Conservation (phyloP, 2,329 filamentous ascomycete species). For the Fusarium poae region DNA sequence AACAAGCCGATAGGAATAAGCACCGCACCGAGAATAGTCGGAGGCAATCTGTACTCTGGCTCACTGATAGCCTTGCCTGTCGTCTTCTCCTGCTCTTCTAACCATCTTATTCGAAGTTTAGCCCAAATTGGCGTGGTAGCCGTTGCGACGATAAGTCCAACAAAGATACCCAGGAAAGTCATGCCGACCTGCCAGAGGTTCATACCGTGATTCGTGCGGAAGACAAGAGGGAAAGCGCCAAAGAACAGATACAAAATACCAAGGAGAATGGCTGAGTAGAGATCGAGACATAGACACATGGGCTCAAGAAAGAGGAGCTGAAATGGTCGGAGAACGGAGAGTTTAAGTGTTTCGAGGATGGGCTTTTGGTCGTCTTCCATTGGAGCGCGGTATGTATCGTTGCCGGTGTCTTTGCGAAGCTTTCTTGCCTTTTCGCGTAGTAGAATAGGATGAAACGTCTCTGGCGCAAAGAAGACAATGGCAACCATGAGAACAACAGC, state of each 20-base stretch:
- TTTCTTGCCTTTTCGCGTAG: constrained; percentile 28
- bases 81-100: constrained; percentile 16
- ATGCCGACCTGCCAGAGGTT: constrained; percentile 68
- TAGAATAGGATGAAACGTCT: constrained; percentile 42
- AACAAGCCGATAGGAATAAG: constrained; percentile 34
- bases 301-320: constrained; percentile 81
- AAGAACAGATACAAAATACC: constrained; percentile 89
- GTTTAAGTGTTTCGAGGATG: background rate
- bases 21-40: constrained; percentile 25
- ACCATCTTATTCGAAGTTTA: constrained; percentile 5
- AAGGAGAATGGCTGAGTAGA: constrained; percentile 83
- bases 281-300: constrained; percentile 82
- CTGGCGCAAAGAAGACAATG: constrained; percentile 32
- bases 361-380: constrained; percentile 19
- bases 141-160: constrained; percentile 15
- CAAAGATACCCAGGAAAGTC: constrained; percentile 30
- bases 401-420: constrained; percentile 25
- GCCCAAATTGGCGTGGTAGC: constrained; percentile 34
- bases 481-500: constrained; percentile 16
- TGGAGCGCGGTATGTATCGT: constrained; percentile 13
- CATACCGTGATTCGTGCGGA: constrained; percentile 77
- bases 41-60: constrained; percentile 30
- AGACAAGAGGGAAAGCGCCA: constrained; percentile 84
- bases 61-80: constrained; percentile 26
- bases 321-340: constrained; percentile 72